Evolutionary conservation across 1,284 basidiomycete species (phyloP).

Genomic region (Ustilago trichophora): DNA sequence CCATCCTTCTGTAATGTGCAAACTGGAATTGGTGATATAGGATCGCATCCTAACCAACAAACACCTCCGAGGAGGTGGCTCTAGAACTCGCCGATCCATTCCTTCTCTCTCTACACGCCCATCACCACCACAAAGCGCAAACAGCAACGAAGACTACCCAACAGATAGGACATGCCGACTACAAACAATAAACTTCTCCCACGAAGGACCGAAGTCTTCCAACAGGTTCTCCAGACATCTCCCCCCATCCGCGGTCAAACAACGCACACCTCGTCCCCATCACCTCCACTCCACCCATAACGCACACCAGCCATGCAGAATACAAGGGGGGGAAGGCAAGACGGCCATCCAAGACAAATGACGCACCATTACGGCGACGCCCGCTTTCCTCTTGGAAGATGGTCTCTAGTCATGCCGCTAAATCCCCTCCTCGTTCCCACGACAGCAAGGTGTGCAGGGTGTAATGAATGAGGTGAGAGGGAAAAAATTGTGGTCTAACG

Average conservation of each 20-base stretch:
- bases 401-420: constrained; percentile 31
- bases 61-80: background rate
- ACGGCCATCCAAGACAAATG: constrained; percentile 26
- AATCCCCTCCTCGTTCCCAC: too few species aligned
- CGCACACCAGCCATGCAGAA: too few species aligned
- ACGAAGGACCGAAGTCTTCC: background rate
- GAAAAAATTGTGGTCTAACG: too few species aligned
- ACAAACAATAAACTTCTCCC: background rate
- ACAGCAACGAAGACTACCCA: constrained; percentile 13
- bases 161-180: constrained; percentile 24
- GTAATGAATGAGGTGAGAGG: too few species aligned
- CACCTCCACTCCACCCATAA: constrained; percentile 2
- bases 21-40: background rate
- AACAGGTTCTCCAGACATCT: constrained; percentile 31
- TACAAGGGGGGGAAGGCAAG: constrained; percentile 3
- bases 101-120: too few species aligned
- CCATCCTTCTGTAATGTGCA: background rate
- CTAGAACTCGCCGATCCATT: too few species aligned
- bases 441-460: too few species aligned
- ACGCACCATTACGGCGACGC: constrained; percentile 47
- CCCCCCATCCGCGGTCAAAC: constrained; percentile 3
- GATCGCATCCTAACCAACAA: background rate
- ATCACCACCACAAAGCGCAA: constrained; percentile 10
- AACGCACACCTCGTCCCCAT: constrained; percentile 11
- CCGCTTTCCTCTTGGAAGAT: constrained; percentile 45